A percentile compares a stretch with the other conserved stretches of the same genome.
phyloP scores from a whole-genome alignment of 345 rosid species.

The Turnera subulata region DNA sequence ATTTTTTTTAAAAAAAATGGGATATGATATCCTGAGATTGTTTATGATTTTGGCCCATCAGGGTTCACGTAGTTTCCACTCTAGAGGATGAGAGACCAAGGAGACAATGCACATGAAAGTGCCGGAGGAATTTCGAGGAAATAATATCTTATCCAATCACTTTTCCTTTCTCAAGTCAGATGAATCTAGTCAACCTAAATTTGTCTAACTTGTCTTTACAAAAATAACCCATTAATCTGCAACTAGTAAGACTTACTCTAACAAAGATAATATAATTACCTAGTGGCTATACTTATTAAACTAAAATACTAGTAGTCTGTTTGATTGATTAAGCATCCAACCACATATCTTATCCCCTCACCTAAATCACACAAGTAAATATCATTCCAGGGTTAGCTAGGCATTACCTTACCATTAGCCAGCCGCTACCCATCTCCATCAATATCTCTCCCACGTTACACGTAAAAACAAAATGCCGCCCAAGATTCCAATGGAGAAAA shows the following conservation, averaged over 20 bases:
- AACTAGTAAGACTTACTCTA: neutral
- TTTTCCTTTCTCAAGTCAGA: neutral
- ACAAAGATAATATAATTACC: too few relatives aligned
- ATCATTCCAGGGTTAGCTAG: too few relatives aligned
- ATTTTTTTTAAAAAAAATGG: too few relatives aligned
- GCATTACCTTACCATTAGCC: too few relatives aligned
- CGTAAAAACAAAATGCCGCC: neutral
- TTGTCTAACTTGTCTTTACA: conserved; percentile 7
- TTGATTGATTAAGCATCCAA: neutral
- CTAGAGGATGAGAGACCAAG: neutral
- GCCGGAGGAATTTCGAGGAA: conserved; percentile 19
- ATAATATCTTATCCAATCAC: conserved; percentile 6
- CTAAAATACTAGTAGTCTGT: neutral
- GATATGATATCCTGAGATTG: too few relatives aligned
- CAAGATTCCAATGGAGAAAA: neutral
- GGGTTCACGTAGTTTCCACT: too few relatives aligned
- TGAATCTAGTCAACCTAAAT: conserved; percentile 22
- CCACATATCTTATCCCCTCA: neutral
- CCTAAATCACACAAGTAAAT: neutral
- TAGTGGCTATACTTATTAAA: conserved; percentile 12
- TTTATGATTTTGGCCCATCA: too few relatives aligned
- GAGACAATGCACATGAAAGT: conserved; percentile 23
- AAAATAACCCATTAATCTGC: neutral
- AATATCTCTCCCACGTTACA: neutral
- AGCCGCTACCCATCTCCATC: neutral